Evolutionary conservation across 2,329 filamentous ascomycete genomes (phyloP).

Genomic region (Colletotrichum spaethianum): DNA sequence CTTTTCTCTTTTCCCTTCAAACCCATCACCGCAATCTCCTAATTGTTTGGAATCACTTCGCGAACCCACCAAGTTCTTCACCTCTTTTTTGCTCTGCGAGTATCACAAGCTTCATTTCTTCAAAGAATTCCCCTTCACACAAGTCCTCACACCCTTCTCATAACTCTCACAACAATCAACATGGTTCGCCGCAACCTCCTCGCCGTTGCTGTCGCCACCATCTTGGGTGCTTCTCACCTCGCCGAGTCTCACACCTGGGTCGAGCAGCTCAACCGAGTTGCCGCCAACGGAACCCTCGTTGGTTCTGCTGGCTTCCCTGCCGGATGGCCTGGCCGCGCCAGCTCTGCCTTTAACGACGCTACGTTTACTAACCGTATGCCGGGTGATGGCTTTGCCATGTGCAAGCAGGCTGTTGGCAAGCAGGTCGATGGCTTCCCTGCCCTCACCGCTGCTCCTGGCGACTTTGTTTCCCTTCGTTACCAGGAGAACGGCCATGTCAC

Average conservation of each 20-base stretch:
- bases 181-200: slow-evolving; percentile 40
- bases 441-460: slow-evolving; percentile 72
- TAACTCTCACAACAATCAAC: slow-evolving; percentile 15
- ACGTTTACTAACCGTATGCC: slow-evolving; percentile 77
- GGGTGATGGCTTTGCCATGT: slow-evolving; percentile 53
- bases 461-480: slow-evolving; percentile 77
- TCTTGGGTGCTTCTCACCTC: slow-evolving; percentile 41
- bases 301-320: slow-evolving; percentile 82
- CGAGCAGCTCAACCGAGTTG: slow-evolving; percentile 81
- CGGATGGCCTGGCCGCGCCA: slow-evolving; percentile 73
- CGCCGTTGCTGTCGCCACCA: slow-evolving; percentile 49
- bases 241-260: slow-evolving; percentile 83
- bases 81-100: slow-evolving; percentile 3
- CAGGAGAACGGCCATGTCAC: slow-evolving; percentile 85
- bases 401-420: slow-evolving; percentile 16
- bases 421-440: slow-evolving; percentile 65
- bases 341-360: slow-evolving; percentile 68
- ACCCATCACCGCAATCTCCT: neutral
- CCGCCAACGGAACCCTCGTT: slow-evolving; percentile 80
- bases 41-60: neutral
- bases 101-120: slow-evolving; percentile 3
- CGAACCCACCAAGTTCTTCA: neutral
- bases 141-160: neutral
- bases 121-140: slow-evolving; percentile 5
- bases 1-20: neutral